Base-by-base conservation (phyloP, 192 early-diverging fungal species). In the Linnemannia exigua region DNA sequence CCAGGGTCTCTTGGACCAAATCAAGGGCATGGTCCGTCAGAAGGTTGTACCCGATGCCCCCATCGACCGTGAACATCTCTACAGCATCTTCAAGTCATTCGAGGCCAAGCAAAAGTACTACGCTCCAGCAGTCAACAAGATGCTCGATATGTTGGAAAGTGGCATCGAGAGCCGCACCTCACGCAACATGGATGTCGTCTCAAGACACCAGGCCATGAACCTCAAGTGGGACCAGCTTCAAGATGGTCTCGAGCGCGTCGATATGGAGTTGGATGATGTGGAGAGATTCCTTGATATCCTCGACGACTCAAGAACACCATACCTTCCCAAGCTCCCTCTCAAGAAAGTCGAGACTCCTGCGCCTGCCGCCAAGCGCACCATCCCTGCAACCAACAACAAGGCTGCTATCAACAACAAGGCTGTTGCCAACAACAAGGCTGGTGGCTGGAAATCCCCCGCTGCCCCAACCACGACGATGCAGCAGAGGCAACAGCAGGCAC, bases 21-120 rank as follows among this genome's bases (percentile, higher is more conserved):
- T 80, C 82, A 80, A 71, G 69, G 69, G 66, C 52, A 87, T 81
- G 81, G 82, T 73, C 47, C 80, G 77, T 68, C 79, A 84, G 17
- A 80, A 74, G n/a, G 69, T 81, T 51, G 85, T 84, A 28, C 88
- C 85, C 11, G 75, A 78, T 48, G 79, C 87, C 15, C 76, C 86
- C 9, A 77, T 89, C 25, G 90, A 89, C 31, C 76, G 74, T 3
- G 89, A 88, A 16, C 89, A 90, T 58, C 88, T 90, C 36, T 88
- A 89, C 58, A 86, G 83, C 38, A 84, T 90, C 63, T 89, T 88
- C 75, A 91, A 93, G 79, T 88, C 81, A 2, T 93, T 93, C 52
- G 92, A 93, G 67, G 88, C 88, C 38, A 91, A 91, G 82, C 86
- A 90, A 68, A 91, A 91, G 77, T 91, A 91, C 80, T 93, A 90